Conservation (phyloP, 2,329 filamentous ascomycete genomes). For the Colletotrichum filicis region DNA sequence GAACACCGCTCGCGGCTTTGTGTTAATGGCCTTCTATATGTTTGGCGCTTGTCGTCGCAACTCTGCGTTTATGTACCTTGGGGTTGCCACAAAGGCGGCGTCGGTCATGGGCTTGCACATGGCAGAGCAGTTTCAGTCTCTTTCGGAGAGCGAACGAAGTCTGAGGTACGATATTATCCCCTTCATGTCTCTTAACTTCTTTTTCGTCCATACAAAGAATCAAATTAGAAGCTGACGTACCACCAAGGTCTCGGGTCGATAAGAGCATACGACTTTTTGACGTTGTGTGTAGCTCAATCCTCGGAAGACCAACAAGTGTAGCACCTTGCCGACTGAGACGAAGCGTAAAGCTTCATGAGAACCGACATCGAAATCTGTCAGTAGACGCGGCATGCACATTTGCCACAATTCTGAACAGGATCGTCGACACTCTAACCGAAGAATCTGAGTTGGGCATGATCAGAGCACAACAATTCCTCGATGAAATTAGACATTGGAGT, state of each 20-base stretch:
- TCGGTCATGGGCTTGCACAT: slow-evolving; percentile 66
- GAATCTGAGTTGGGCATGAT: slow-evolving; percentile 45
- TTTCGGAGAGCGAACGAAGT: slow-evolving; percentile 34
- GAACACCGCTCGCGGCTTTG: slow-evolving; percentile 61
- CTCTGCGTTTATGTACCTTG: slow-evolving; percentile 72
- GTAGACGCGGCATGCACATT: slow-evolving; percentile 54
- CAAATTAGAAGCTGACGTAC: background rate
- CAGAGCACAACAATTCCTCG: slow-evolving; percentile 52
- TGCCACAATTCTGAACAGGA: slow-evolving; percentile 55
- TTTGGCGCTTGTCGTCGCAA: slow-evolving; percentile 68
- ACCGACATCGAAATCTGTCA: slow-evolving; percentile 38
- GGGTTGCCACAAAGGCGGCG: slow-evolving; percentile 67
- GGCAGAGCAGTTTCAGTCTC: slow-evolving; percentile 43
- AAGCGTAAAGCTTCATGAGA: slow-evolving; percentile 36
- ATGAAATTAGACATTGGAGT: slow-evolving; percentile 57
- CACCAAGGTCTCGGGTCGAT: slow-evolving; percentile 42
- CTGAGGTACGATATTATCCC: slow-evolving; percentile 35
- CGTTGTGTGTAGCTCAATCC: slow-evolving; percentile 50
- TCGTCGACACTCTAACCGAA: slow-evolving; percentile 54
- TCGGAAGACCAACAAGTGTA: slow-evolving; percentile 49
- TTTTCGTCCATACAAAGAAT: fast-evolving
- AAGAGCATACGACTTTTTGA: slow-evolving; percentile 52
- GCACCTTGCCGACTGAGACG: slow-evolving; percentile 43
- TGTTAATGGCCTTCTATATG: slow-evolving; percentile 70
- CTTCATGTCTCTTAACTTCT: fast-evolving